These are phyloP conservation scores for Lipomyces spencermartinsiae DNA, from an alignment of 805 yeast genomes.

Conservation along the genomic window DNA sequence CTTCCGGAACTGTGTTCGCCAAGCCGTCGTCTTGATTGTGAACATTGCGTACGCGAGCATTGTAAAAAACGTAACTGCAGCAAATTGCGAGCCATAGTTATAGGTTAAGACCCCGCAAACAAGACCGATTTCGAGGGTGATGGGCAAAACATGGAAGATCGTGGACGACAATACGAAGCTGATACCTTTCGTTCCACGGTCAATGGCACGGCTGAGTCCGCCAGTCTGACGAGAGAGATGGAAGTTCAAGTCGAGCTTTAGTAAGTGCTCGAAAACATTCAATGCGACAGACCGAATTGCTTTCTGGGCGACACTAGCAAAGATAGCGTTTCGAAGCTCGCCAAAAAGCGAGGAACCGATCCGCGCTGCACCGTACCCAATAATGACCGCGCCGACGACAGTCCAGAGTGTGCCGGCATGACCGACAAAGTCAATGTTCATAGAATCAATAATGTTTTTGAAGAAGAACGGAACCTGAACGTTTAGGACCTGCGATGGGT, in stretches of 20 bases:
- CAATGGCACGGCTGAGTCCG: conserved; percentile 94
- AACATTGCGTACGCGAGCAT: conserved; percentile 88
- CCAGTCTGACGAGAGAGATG: conserved; percentile 94
- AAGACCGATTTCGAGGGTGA: conserved; percentile 86
- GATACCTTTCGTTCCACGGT: conserved; percentile 97
- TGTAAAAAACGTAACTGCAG: conserved; percentile 84
- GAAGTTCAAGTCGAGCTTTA: conserved; percentile 85
- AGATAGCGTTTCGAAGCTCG: conserved; percentile 91
- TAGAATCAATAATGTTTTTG: conserved; percentile 83
- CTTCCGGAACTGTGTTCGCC: conserved; percentile 93
- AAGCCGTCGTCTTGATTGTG: conserved; percentile 90
- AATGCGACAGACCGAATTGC: conserved; percentile 91
- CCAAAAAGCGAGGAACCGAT: conserved; percentile 95
- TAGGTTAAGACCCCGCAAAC: conserved; percentile 94
- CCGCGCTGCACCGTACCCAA: conserved; percentile 92
- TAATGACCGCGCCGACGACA: conserved; percentile 67
- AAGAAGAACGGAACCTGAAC: conserved; percentile 97
- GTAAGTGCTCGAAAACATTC: conserved; percentile 82
- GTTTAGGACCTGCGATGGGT: conserved; percentile 58
- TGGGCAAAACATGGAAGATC: conserved; percentile 97
- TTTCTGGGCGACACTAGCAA: conserved; percentile 92
- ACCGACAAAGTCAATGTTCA: conserved; percentile 87
- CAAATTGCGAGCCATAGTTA: conserved; percentile 87
- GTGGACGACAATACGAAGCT: conserved; percentile 90
- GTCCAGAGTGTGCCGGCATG: conserved; percentile 69